Base-by-base conservation (phyloP, 495 filamentous ascomycete species). In the Neurospora sp. region DNA sequence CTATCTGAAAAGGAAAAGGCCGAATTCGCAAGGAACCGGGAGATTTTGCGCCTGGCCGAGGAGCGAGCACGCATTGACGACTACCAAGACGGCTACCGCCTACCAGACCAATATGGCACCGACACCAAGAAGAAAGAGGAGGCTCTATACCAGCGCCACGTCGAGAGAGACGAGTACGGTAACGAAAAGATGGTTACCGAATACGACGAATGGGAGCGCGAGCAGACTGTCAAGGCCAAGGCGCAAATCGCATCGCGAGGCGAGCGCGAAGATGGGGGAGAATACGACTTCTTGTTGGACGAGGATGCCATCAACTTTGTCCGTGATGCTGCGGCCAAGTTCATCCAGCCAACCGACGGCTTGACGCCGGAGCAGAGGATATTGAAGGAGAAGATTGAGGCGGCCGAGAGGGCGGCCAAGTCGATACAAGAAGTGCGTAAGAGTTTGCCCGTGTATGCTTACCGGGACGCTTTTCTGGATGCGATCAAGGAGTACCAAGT, bases 251-350 rank as follows among this genome's bases (percentile, higher is more conserved):
- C 90, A 71, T 87, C 89, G 72, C 80, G 82, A 0, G 54, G 54
- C 54, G 93, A 95, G 79, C 87, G 92, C 27, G 88, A 91, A n/a
- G 91, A 95, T 70, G 90, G 93, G 76, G 93, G 92, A 8, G 90
- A 97, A 70, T 98, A 98, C 80, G 96, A 97, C 73, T 97, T 95
- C 76, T 91, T 99, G 14, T 92, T 98, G 75, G 96, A 99, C 75
- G 92, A 96, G 80, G 88, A 91, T 11, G 92, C 92, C 78, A 95
- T 98, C 80, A 92, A 92, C 74, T 99, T 95, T 81, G 88, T 95
- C 70, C 85, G 93, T 76, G 94, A 96, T 75, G 85, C 89, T 20
- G 88, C 87, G 37, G 92, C 92, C 20, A 90, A 90, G 73, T 88
- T 86, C 40, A 82, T 82, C 31, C 81, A 82, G 86, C 77, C 75